Evolutionary conservation across 2,329 filamentous ascomycete species (phyloP), one percentile per base, ranked within the genome.

Genomic region (Fusarium sp.): DNA sequence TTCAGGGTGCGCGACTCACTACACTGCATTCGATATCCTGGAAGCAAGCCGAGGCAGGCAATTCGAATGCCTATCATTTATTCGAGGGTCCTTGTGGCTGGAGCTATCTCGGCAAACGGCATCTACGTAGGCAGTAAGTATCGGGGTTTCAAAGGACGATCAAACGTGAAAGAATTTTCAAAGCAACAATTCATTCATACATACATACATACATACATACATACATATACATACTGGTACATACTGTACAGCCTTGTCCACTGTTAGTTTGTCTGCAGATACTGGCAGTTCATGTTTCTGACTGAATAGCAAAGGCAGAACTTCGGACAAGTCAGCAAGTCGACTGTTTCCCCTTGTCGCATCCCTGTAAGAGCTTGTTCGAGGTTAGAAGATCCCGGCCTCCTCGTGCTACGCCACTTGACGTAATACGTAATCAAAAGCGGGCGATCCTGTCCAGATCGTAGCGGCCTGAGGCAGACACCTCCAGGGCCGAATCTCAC

Each of bases 371-470:
- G 60, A 70, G 39, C 45, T 63, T 58, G 47, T 56, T 69, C 55
- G 33, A 69, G 59, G 63, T 48, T 52, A 49, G 59, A 65, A 38
- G 49, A 48, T 31, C 45, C 67, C 28, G 52, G 66, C 45, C 39
- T 58, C 33, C 49, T 65, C 51, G 60, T 74, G 64, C 73, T 58
- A 65, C 73, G 75, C 75, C 75, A 74, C 73, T 74, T 70, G 75
- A 77, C 65, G 65, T 70, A 72, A 74, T 66, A 74, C 70, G 70
- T 66, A 74, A 74, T 65, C 24, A 56, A 65, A 64, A 62, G 70
- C 26, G 56, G 60, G 33, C 47, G 66, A 48, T 57, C 39, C 39
- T 57, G n/a, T 38, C 14, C 36, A 54, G n/a, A 54, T 48, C 36
- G 35, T 39, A 8, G 36, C 24, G 41, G 67, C 67, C 69, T 71